Evolutionary conservation across 1,284 basidiomycete genomes (phyloP).

Genomic region (Marasmius oreades): DNA sequence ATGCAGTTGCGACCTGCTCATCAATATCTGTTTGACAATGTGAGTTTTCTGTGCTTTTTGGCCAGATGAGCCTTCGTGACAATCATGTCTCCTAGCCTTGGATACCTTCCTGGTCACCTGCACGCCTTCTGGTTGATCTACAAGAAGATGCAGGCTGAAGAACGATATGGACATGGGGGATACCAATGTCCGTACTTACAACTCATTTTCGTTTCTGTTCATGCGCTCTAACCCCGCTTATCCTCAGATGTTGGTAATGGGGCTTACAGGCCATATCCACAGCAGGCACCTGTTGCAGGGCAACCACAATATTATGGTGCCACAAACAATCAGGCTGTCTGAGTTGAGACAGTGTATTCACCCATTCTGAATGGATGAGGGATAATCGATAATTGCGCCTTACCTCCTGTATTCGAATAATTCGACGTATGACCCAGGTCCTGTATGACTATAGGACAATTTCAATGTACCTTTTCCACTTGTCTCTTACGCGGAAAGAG

Average conservation of each 20-base stretch:
- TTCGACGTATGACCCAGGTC: no score
- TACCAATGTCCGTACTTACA: conserved; percentile 58
- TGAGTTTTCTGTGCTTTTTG: conserved; percentile 32
- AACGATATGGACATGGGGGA: conserved; percentile 65
- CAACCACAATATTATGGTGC: conserved; percentile 3
- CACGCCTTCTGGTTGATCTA: conserved; percentile 72
- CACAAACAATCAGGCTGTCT: not conserved
- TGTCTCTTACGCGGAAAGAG: no score
- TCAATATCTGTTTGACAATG: conserved; percentile 50
- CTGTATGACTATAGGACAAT: no score
- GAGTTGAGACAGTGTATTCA: not conserved
- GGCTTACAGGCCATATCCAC: not conserved
- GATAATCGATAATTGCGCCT: not conserved
- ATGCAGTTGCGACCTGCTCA: conserved; percentile 69
- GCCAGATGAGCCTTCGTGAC: not conserved
- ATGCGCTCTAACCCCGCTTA: no score
- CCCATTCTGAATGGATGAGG: not conserved
- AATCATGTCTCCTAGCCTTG: conserved; percentile 43
- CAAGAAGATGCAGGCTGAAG: conserved; percentile 77
- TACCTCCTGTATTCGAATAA: not conserved
- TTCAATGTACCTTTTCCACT: no score
- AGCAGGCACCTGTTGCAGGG: not conserved
- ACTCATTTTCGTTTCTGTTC: not conserved
- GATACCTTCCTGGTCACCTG: conserved; percentile 73
- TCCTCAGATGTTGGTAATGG: not conserved